Conservation (phyloP, 164 flowering plant species). For the Macadamia integrifolia region DNA sequence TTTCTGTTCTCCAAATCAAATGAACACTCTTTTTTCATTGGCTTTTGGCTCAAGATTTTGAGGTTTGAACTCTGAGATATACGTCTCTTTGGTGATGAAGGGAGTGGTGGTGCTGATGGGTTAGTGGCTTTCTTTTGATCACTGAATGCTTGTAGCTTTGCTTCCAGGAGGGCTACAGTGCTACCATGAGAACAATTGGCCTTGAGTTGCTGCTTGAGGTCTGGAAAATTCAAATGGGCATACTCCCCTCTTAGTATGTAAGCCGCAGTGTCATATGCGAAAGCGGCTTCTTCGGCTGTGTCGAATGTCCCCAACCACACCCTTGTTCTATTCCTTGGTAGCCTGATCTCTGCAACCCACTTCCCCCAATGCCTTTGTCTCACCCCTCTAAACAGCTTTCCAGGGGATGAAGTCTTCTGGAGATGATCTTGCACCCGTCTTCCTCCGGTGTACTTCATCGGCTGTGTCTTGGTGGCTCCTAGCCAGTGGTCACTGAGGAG, state of each 20-base stretch:
- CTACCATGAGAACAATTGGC: conserved; percentile 33
- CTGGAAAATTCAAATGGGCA: conserved; percentile 83
- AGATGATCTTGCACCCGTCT: conserved; percentile 20
- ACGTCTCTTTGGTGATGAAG: conserved; percentile 1
- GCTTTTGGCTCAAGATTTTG: conserved; percentile 6
- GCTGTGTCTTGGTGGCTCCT: conserved; percentile 48
- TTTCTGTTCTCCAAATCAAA: conserved; percentile 23
- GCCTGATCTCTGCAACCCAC: conserved; percentile 93
- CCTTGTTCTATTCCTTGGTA: conserved; percentile 79
- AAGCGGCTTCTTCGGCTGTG: conserved; percentile 78
- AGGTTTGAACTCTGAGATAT: not conserved
- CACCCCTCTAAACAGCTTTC: conserved; percentile 79
- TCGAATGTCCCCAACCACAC: conserved; percentile 92
- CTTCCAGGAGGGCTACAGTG: conserved; percentile 65
- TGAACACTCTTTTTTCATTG: conserved; percentile 22
- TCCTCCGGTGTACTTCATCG: conserved; percentile 46
- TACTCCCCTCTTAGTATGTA: conserved; percentile 76
- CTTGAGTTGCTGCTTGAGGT: conserved; percentile 62
- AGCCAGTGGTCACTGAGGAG: conserved; percentile 39
- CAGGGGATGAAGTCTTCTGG: conserved; percentile 23
- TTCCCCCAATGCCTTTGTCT: conserved; percentile 98
- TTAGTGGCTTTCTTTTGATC: conserved; percentile 9
- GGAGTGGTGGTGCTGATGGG: not conserved
- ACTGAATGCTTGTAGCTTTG: conserved; percentile 54
- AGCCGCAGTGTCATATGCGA: conserved; percentile 88